Evolutionary conservation across 2,329 filamentous ascomycete species (phyloP), one percentile per base, ranked within the genome.

Genomic region (Zalaria sp.): DNA sequence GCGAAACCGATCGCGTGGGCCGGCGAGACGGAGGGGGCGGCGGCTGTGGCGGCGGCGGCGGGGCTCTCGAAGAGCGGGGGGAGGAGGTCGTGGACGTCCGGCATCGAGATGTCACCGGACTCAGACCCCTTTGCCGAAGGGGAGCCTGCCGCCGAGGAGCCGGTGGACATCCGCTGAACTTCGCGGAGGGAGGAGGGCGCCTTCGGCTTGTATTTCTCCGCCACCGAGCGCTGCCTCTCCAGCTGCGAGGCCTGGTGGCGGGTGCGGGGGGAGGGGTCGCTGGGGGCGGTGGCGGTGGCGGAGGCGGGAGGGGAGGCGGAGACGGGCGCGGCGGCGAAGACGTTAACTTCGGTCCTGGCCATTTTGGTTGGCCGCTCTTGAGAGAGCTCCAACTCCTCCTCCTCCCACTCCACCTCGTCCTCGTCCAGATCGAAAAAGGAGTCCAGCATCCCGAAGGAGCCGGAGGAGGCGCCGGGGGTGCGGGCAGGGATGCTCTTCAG

Each of bases 181-280:
- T 59, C 57, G 35, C 63, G 60, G 34, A 67, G 57, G 4, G 61
- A 55, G 45, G 63, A 66, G 3, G 63, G 62, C 4, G 56, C 60
- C 45, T 62, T 63, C 1, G 65, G 64, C 37, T 62, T 63, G 51
- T 65, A 64, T 35, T 60, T 61, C 46, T 65, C 57, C 2, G 60
- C 60, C 36, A 57, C 38, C 11, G 34, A 37, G 27, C 38, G 37
- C 38, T 40, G 39, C 26, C 42, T 31, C 29, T 32, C 29, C 7
- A 7, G 7, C 35, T 37, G 35, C 25, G 36, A 25, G 18, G 37
- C 18, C 18, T 35, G 27, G 5, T 40, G 32, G 34, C 37, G 43
- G 25, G 45, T 41, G 35, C 43, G 44, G 25, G 25, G 26, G 25
- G 38, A 31, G n/a, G 31, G 9, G 27, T 38, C 25, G 37, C 10